phyloP scores from a whole-genome alignment of 345 rosid genomes.

The Acer yangbiense region DNA sequence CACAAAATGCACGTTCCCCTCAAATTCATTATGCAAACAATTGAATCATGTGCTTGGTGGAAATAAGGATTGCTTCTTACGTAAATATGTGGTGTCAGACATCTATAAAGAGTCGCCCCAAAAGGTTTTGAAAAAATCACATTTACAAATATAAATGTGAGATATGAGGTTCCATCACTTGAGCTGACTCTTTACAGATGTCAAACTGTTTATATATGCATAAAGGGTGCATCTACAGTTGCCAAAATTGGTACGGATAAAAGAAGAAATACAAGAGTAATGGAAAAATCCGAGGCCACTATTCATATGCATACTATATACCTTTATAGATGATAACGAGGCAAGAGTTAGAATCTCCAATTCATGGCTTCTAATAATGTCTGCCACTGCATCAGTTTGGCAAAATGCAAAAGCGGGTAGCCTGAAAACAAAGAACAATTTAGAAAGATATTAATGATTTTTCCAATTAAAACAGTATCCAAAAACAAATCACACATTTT shows the following conservation, averaged over 20 bases:
- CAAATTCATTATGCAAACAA: background rate
- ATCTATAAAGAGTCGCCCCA: too few species aligned
- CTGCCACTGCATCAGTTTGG: constrained; percentile 58
- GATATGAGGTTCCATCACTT: background rate
- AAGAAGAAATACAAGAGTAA: background rate
- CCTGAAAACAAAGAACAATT: constrained; percentile 39
- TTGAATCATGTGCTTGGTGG: too few species aligned
- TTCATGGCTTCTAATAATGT: constrained; percentile 53
- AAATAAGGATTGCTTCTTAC: too few species aligned
- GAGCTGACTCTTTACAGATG: background rate
- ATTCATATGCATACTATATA: constrained; percentile 18
- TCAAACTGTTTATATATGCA: background rate
- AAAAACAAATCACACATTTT: background rate
- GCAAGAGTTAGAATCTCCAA: constrained; percentile 87
- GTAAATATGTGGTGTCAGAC: too few species aligned
- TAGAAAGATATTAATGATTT: constrained; percentile 7
- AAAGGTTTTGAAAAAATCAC: too few species aligned
- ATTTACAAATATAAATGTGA: too few species aligned
- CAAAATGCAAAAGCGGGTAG: constrained; percentile 82
- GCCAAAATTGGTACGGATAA: background rate
- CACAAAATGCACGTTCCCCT: background rate
- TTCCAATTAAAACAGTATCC: background rate
- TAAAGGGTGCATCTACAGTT: background rate
- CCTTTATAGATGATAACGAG: constrained; percentile 71
- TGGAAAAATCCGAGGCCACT: background rate